Base-by-base conservation (phyloP, 139 green algal genomes). In the Zygnema circumcarinatum region DNA sequence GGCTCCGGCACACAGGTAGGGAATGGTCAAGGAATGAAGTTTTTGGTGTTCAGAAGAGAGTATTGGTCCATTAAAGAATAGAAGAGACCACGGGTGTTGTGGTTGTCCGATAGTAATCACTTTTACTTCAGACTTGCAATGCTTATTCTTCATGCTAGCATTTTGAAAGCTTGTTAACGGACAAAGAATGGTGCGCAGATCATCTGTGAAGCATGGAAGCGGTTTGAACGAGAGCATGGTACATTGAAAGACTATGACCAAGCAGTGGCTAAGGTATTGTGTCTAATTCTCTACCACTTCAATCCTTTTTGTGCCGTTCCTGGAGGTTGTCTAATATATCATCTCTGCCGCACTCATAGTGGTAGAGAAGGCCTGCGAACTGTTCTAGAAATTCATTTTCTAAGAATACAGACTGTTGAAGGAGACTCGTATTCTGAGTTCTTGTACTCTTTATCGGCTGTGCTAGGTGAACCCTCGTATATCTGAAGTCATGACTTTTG, bases 151-250 rank as follows among this genome's bases (percentile, higher is more conserved):
- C n/a, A n/a, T n/a, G n/a, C n/a, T n/a, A n/a, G n/a, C n/a, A n/a
- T n/a, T n/a, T n/a, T n/a, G n/a, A n/a, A n/a, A n/a, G n/a, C 16
- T 62, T 25, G 16, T 62, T 62, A 62, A 62, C 47, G 16, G 47
- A 62, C 7, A 16, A 62, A 62, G 47, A 16, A 25, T 62, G 47
- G 7, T 62, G 39, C 36, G 90, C 56, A 91, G 47, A 52, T 76
- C 22, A 7, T 98, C 68, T 94, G 91, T 83, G 40, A 94, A 0
- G 93, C 93, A 2, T 98, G 95, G 95, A 81, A 96, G 87, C 84
- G 88, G 22, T 97, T 98, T 91, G 95, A 98, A 91, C 89, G 93
- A 11, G 94, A 98, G 82, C 89, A 96, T 87, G 95, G 95, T 81
- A 92, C 82, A 54, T 69, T 88, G 20, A 20, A 88, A 32, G 82